Base-by-base conservation (phyloP, 2,329 filamentous ascomycete genomes). In the Spiromastix sp. region DNA sequence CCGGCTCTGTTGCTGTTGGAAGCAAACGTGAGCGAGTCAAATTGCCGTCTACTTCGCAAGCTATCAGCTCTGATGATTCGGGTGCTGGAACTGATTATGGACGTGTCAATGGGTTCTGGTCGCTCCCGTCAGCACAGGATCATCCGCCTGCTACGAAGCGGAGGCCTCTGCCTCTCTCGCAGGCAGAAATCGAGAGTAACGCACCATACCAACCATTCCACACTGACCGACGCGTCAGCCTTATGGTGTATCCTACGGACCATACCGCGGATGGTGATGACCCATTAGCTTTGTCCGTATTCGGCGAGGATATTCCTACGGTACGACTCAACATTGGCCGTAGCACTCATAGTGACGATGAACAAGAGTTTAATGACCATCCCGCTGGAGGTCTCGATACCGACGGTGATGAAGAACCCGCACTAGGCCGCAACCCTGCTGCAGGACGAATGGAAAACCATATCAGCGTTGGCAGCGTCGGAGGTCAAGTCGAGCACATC, bases 181-280 rank as follows among this genome's bases (percentile, higher is more conserved):
- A 87, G 74, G 85, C 85, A 4, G 87, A 95, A 64, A 93, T 94
- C 45, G 91, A 98, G 54, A 94, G 89, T 2, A 95, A 89, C 51
- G 83, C 87, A 4, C 85, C 89, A 2, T 96, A 94, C 49, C 87
- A 94, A 50, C 89, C 91, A 1, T 95, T 96, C 64, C 89, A 96
- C 55, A 91, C 87, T 0, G 87, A 96, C 51, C 74, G 77, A 36
- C 77, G 89, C 3, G 83, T 96, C 29, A 75, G 71, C n/a, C 67
- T 95, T 18, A 82, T 78, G 46, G 72, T 85, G 27, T 83, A 80
- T 51, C 59, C 52, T 48, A 34, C 47, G 5, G 42, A 40, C 20
- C 55, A 47, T 3, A 59, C 65, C 13, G 50, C 59, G 16, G 49
- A 70, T 16, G 61, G 70, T n/a, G 32, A 60, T 66, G 25, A 50